phyloP scores from a whole-genome alignment of 345 rosid genomes.

The Triadica sebifera region DNA sequence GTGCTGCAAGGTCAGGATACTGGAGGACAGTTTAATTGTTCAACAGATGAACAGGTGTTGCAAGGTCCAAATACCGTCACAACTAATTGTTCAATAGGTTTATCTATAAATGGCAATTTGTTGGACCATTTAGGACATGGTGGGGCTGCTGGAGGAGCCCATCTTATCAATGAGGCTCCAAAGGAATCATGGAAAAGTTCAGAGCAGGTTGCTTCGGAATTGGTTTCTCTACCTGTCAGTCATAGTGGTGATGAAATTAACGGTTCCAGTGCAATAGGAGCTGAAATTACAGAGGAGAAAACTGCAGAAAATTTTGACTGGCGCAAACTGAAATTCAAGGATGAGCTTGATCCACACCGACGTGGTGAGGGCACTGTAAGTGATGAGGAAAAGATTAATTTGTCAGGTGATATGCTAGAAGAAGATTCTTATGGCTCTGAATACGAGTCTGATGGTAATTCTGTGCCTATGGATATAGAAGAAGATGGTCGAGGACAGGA shows the following conservation, averaged over 20 bases:
- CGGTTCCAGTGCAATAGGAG: constrained; percentile 28
- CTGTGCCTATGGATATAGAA: constrained; percentile 38
- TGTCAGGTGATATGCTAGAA: constrained; percentile 47
- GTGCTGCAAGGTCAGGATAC: constrained; percentile 14
- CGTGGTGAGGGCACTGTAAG: constrained; percentile 41
- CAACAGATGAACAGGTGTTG: background rate
- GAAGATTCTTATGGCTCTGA: constrained; percentile 46
- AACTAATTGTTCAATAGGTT: constrained; percentile 29
- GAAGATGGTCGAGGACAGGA: constrained; percentile 39
- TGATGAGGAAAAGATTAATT: constrained; percentile 58
- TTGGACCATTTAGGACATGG: constrained; percentile 19
- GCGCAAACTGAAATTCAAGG: no score
- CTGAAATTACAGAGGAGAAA: constrained; percentile 30
- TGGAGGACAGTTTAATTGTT: constrained; percentile 9
- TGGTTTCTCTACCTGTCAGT: constrained; percentile 16
- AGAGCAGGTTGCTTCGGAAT: constrained; percentile 25
- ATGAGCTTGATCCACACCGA: constrained; percentile 31
- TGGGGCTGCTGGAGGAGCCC: constrained; percentile 16
- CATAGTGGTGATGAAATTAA: constrained; percentile 28
- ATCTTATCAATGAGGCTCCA: constrained; percentile 13
- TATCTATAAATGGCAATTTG: constrained; percentile 16
- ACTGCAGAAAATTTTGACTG: constrained; percentile 25
- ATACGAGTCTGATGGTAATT: constrained; percentile 49
- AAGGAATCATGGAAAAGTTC: constrained; percentile 28
- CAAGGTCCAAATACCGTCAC: constrained; percentile 8